These are phyloP conservation scores for Gelatoporia subvermispora DNA, from an alignment of 768 basidiomycete species.

Conservation along the genomic window DNA sequence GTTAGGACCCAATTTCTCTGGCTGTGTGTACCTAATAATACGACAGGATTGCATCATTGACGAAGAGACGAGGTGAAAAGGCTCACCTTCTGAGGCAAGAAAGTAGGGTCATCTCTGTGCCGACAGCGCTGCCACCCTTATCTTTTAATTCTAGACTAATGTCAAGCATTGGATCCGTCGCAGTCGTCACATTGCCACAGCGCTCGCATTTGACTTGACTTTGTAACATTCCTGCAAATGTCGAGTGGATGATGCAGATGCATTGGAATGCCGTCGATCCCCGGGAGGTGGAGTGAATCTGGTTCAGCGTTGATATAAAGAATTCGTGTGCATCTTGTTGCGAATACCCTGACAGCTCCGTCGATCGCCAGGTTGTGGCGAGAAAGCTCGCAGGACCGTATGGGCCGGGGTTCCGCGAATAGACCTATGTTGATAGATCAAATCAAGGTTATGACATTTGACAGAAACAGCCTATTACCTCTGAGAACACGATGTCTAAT, in stretches of 20 bases:
- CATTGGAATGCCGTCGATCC: conserved; percentile 75
- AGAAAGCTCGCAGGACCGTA: conserved; percentile 84
- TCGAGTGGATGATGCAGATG: conserved; percentile 87
- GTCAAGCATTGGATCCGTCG: conserved; percentile 87
- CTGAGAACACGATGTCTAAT: conserved; percentile 82
- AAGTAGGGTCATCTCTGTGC: conserved; percentile 61
- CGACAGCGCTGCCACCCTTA: conserved; percentile 38
- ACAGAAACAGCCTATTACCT: conserved; percentile 35
- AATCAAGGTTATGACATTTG: neutral
- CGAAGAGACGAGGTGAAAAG: neutral
- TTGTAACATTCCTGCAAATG: conserved; percentile 82
- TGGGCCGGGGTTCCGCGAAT: conserved; percentile 47
- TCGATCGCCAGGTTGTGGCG: conserved; percentile 76
- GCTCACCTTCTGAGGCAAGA: conserved; percentile 70
- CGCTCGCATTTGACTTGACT: conserved; percentile 87
- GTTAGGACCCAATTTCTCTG: conserved; percentile 78
- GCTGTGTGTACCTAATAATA: conserved; percentile 66
- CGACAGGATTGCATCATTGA: conserved; percentile 6
- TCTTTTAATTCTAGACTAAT: conserved; percentile 79
- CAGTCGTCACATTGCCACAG: conserved; percentile 74
- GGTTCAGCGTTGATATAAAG: conserved; percentile 79
- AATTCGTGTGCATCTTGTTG: conserved; percentile 95
- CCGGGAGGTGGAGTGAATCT: conserved; percentile 76
- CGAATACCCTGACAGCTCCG: conserved; percentile 84
- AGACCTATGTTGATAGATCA: conserved; percentile 27